phyloP scores from a whole-genome alignment of 148 eudicot species.

The Rhododendron henanense region DNA sequence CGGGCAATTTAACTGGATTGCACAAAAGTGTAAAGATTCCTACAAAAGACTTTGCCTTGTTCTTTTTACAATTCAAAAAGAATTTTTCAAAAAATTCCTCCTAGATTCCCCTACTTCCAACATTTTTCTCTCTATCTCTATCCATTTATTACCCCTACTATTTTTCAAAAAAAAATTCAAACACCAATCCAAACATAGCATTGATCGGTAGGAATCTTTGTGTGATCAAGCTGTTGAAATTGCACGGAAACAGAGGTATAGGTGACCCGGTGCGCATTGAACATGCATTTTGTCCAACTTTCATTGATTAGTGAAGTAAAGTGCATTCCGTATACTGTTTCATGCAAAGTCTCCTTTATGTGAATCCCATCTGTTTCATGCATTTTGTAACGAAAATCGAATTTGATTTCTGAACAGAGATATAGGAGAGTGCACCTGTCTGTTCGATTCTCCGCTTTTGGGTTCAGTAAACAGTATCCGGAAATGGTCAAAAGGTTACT shows the following conservation, averaged over 20 bases:
- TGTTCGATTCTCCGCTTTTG: conserved; percentile 11
- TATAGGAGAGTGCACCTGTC: conserved; percentile 9
- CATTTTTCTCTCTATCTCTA: no score
- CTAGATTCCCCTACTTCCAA: no score
- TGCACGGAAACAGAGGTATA: not conserved
- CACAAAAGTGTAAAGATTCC: not conserved
- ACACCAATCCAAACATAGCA: no score
- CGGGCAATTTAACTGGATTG: not conserved
- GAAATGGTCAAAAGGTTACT: conserved; percentile 73
- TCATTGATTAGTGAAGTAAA: not conserved
- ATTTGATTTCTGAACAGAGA: conserved; percentile 14
- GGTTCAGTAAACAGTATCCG: conserved; percentile 22
- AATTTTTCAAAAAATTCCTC: no score
- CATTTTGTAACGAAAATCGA: not conserved
- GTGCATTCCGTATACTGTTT: not conserved
- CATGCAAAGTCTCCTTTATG: not conserved
- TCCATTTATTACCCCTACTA: no score
- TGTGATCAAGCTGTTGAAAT: not conserved
- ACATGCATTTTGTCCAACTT: not conserved
- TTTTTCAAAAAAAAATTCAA: no score
- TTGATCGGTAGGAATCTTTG: not conserved
- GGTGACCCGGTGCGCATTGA: not conserved
- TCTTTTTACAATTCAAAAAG: no score
- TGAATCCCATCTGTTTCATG: not conserved
- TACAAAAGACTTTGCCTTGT: not conserved